A percentile compares a stretch with the other conserved stretches of the same genome.
These are phyloP conservation scores for Gossypium schwendimanii DNA, from an alignment of 441 rosid genomes.

Conservation along the genomic window DNA sequence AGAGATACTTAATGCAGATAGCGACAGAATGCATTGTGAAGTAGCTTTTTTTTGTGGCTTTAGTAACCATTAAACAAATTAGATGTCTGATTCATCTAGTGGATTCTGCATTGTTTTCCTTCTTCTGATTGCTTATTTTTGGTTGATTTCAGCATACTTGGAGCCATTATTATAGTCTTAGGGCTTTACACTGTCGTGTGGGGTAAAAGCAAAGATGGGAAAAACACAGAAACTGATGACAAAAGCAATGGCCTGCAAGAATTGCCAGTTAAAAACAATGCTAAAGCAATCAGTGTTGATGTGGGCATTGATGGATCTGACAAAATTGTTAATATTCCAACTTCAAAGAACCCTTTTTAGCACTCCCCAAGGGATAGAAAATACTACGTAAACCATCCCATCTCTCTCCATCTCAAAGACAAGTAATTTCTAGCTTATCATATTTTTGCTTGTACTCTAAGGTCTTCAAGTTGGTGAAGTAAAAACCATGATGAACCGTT, in stretches of 20 bases:
- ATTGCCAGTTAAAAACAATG: slow-evolving; percentile 29
- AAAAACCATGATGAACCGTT: background rate
- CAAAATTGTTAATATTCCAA: slow-evolving; percentile 5
- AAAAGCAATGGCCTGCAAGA: slow-evolving; percentile 21
- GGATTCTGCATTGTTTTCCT: background rate
- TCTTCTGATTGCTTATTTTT: background rate
- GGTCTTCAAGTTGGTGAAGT: background rate
- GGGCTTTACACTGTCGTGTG: slow-evolving; percentile 85
- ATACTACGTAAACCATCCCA: background rate
- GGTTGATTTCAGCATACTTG: slow-evolving; percentile 49
- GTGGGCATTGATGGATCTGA: background rate
- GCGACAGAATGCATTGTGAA: background rate
- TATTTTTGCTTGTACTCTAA: background rate
- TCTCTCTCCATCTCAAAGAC: background rate
- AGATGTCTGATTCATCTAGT: background rate
- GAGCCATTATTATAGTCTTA: slow-evolving; percentile 60
- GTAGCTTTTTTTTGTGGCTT: background rate
- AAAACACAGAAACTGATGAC: slow-evolving; percentile 16
- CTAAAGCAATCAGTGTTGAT: slow-evolving; percentile 7
- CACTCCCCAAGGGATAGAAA: background rate
- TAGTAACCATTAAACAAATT: background rate
- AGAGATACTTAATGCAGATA: background rate
- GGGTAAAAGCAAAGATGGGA: slow-evolving; percentile 77
- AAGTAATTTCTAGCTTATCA: background rate
- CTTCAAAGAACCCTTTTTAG: background rate